Evolutionary conservation across 108 stramenopile genomes (phyloP), one percentile per base, ranked within the genome.

Genomic region (Cylindrotheca closterium): DNA sequence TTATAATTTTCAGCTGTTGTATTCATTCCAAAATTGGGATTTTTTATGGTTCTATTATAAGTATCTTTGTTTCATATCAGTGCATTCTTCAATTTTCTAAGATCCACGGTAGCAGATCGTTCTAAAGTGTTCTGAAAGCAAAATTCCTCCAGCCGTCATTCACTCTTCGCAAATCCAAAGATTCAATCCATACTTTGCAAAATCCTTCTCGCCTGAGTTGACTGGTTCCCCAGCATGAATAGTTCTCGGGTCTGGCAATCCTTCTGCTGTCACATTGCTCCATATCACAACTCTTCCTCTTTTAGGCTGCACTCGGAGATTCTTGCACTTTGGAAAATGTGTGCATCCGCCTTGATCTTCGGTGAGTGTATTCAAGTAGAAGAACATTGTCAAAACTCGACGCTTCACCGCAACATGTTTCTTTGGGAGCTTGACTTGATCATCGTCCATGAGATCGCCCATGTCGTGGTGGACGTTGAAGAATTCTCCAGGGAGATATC

Each of bases 401-500:
- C 81, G 70, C 32, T 81, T 79, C 52, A 59, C 60, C 10, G 54
- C 34, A 23, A 70, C 30, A 21, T 66, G 27, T 42, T 75, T 83
- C 22, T 67, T 67, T 7, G 86, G 86, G 27, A 87, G 63, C 22
- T 55, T 66, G 1, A 89, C 84, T 4, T 57, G 49, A 29, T 82
- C 88, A 29, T 79, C 72, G 1, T 67, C 67, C 17, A 83, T 30
- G n/a, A 63, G 56, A 50, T 75, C 71, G 27, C 88, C 81, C 58
- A 80, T 42, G 65, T 89, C 88, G 60, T 89, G 88, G 46, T 89
- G 88, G 7, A 77, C 56, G 19, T 83, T 81, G 59, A 89, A 89
- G 58, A 81, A 83, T 59, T 89, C 68, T 18, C 82, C 84, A 3
- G 63, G 68, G n/a, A 57, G 42, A 51, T 89, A 89, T 10, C 83